These are phyloP conservation scores for Boletus edulis DNA, from an alignment of 768 basidiomycete genomes.

Conservation along the genomic window DNA sequence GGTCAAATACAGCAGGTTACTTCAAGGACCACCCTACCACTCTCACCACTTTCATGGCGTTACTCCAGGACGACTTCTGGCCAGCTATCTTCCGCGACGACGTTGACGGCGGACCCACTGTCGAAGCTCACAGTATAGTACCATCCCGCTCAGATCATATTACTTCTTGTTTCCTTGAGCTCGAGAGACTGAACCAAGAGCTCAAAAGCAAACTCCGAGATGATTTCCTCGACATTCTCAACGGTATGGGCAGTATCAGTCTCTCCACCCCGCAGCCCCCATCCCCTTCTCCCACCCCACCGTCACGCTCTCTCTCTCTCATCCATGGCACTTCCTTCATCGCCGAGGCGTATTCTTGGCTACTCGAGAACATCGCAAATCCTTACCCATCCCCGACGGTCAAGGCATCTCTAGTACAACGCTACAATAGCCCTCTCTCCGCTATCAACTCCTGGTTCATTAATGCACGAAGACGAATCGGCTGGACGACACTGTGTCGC, in stretches of 20 bases:
- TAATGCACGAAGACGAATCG: conserved; percentile 44
- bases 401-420: conserved; percentile 28
- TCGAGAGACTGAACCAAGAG: neutral
- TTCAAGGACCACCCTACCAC: too few species aligned
- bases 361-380: conserved; percentile 44
- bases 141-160: neutral
- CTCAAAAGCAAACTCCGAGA: neutral
- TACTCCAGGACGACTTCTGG: neutral
- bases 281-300: neutral
- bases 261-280: neutral
- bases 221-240: neutral
- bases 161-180: neutral
- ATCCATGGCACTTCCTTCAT: neutral
- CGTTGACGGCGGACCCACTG: neutral
- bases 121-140: neutral
- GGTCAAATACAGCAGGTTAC: too few species aligned
- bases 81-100: neutral
- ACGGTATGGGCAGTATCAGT: neutral
- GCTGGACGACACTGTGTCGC: conserved; percentile 45
- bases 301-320: neutral
- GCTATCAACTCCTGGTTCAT: conserved; percentile 47
- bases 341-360: conserved; percentile 37
- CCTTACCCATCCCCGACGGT: conserved; percentile 43
- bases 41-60: neutral
- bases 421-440: conserved; percentile 21